Conservation (phyloP, 345 rosid genomes). For the Sisymbrium irio region DNA sequence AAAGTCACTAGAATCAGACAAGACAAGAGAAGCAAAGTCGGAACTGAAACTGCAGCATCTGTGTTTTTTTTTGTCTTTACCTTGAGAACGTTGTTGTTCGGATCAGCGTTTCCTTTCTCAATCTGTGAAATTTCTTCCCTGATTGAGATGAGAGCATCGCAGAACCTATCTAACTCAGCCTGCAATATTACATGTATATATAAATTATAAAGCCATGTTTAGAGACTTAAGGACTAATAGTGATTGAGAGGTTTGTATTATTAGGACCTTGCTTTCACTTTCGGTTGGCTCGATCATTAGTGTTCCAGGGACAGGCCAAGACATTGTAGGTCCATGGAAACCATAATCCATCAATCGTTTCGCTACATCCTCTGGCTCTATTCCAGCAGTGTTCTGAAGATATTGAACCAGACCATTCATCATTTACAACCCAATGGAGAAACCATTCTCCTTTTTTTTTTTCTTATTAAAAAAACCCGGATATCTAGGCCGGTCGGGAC, state of each 20-base stretch:
- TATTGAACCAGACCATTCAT: not conserved
- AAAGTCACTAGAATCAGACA: not conserved
- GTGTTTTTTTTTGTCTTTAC: conserved; percentile 35
- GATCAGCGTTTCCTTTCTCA: conserved; percentile 84
- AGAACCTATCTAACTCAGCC: conserved; percentile 94
- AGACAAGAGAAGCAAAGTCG: not conserved
- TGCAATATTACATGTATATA: conserved; percentile 31
- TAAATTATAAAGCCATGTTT: not conserved
- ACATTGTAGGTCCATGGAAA: conserved; percentile 96
- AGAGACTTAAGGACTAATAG: not conserved
- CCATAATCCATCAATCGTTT: conserved; percentile 93
- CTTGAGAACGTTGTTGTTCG: conserved; percentile 85
- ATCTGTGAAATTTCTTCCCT: conserved; percentile 93
- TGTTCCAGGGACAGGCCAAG: conserved; percentile 98
- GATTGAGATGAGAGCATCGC: conserved; percentile 93
- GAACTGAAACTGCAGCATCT: not conserved
- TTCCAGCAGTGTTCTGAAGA: conserved; percentile 70
- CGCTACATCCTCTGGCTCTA: conserved; percentile 97
- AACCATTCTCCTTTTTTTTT: not conserved
- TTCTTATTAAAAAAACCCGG: too few species aligned
- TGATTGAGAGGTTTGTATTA: not conserved
- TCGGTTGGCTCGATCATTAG: conserved; percentile 98
- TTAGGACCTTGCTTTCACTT: conserved; percentile 93
- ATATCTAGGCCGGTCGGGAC: too few species aligned
- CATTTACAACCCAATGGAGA: not conserved